Evolutionary conservation across 2,329 filamentous ascomycete genomes (phyloP).

Genomic region (Fusarium oxysporum): DNA sequence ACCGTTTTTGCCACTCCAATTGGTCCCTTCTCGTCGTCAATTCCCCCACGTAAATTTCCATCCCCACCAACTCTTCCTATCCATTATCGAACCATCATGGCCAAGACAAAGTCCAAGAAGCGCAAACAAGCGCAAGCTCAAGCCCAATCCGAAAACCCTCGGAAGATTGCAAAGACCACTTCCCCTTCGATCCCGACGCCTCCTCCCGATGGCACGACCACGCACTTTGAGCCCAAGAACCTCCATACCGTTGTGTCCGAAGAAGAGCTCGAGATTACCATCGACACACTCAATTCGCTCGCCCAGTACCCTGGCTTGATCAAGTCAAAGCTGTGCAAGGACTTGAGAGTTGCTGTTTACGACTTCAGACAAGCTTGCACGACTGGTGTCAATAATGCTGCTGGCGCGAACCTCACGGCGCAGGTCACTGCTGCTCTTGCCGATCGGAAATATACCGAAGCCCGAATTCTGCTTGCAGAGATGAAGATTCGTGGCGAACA

Average conservation of each 20-base stretch:
- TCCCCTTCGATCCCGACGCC: conserved; percentile 45
- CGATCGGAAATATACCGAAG: conserved; percentile 74
- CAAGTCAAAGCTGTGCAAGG: conserved; percentile 76
- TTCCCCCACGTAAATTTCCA: conserved; percentile 21
- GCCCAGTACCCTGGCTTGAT: conserved; percentile 70
- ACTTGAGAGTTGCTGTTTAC: conserved; percentile 74
- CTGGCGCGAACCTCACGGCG: conserved; percentile 72
- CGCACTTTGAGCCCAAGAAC: conserved; percentile 58
- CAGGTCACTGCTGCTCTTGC: conserved; percentile 73
- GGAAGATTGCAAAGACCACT: conserved; percentile 54
- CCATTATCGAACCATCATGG: conserved; percentile 47
- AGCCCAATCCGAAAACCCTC: conserved; percentile 48
- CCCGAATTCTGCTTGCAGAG: conserved; percentile 73
- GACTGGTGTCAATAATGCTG: conserved; percentile 72
- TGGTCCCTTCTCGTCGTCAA: not conserved
- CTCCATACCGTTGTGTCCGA: conserved; percentile 67
- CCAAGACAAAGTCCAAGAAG: conserved; percentile 60
- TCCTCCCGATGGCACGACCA: conserved; percentile 51
- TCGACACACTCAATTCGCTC: conserved; percentile 72
- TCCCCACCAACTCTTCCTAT: conserved; percentile 13
- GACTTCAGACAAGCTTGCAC: conserved; percentile 77
- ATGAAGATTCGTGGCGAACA: conserved; percentile 75
- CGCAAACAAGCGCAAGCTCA: conserved; percentile 56
- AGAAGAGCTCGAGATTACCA: conserved; percentile 74
- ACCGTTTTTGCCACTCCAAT: conserved; percentile 26